phyloP scores from a whole-genome alignment of 129 eudicot species.

The Deinandra increscens region DNA sequence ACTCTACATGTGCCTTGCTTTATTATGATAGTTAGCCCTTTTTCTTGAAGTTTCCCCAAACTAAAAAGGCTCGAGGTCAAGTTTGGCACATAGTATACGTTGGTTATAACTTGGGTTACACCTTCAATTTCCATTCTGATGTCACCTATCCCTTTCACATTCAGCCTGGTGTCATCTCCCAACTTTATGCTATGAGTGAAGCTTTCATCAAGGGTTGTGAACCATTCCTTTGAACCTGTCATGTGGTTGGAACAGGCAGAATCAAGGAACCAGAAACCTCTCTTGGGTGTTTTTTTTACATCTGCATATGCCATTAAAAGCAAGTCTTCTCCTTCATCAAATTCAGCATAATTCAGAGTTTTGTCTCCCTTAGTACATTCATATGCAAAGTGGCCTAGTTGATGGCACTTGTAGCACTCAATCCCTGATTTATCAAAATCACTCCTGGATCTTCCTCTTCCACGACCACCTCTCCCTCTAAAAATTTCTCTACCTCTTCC shows the following conservation, averaged over 20 bases:
- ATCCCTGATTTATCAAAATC: not conserved
- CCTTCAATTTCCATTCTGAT: not conserved
- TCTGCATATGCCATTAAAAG: not conserved
- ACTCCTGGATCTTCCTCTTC: not conserved
- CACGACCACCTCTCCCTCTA: not conserved
- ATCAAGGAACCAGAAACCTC: not conserved
- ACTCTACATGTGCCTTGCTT: not conserved
- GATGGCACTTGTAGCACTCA: not conserved
- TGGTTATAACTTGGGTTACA: not conserved
- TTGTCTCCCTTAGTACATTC: not conserved
- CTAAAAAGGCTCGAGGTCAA: not conserved
- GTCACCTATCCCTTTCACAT: not conserved
- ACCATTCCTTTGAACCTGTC: not conserved
- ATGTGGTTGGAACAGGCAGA: not conserved
- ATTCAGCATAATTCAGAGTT: not conserved
- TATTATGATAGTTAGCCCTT: not conserved
- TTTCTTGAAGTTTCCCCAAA: conserved; percentile 5
- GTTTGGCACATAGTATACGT: not conserved
- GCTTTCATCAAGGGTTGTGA: not conserved
- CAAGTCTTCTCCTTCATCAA: not conserved
- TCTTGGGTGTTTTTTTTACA: too few relatives aligned
- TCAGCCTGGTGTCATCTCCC: not conserved
- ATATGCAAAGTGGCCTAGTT: not conserved
- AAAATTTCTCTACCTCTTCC: not conserved
- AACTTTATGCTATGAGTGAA: not conserved